These are phyloP conservation scores for Cyclotella cryptica DNA, from an alignment of 108 stramenopile genomes.

Conservation along the genomic window DNA sequence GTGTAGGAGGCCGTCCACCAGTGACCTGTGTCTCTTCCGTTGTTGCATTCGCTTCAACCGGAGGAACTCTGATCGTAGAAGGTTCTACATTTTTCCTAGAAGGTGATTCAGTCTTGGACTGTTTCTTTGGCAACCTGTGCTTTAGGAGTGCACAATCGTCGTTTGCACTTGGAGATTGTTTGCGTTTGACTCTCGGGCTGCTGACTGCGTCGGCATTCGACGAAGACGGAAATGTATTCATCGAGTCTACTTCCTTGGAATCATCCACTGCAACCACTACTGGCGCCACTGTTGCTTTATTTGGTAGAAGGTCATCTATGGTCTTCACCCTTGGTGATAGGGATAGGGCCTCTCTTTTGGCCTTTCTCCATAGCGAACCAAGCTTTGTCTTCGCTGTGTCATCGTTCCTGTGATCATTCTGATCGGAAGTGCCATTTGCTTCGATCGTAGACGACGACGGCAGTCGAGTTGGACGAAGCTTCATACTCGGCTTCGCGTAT, in stretches of 20 bases:
- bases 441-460: neutral
- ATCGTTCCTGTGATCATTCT: neutral
- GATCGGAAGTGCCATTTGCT: no score
- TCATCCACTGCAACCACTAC: neutral
- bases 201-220: neutral
- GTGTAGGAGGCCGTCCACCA: no score
- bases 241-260: no score
- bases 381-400: neutral
- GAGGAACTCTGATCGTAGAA: neutral
- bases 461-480: neutral
- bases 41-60: neutral
- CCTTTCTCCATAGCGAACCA: slow-evolving; percentile 5
- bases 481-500: no score
- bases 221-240: neutral
- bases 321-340: neutral
- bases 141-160: neutral
- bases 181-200: no score
- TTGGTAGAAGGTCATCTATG: no score
- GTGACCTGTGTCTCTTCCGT: no score
- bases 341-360: neutral
- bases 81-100: neutral
- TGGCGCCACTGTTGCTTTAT: no score
- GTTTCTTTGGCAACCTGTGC: slow-evolving; percentile 5
- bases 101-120: neutral
- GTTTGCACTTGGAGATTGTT: neutral